These are phyloP conservation scores for Stenocarpella maydis DNA, from an alignment of 2,329 filamentous ascomycete species.

Conservation along the genomic window DNA sequence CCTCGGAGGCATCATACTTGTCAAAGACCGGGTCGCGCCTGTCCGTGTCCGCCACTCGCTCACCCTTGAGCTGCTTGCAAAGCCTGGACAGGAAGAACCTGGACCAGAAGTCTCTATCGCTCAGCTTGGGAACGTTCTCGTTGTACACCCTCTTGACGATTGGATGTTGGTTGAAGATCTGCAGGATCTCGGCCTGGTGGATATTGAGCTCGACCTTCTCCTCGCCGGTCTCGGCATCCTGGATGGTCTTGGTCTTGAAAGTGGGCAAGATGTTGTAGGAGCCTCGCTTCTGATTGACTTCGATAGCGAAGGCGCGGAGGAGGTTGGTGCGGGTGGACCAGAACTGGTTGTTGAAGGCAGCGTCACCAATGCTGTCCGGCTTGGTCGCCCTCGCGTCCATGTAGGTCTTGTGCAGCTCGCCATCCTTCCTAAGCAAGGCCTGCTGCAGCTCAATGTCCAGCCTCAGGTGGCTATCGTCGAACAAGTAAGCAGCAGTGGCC, in stretches of 20 bases:
- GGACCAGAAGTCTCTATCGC: slow-evolving; percentile 87
- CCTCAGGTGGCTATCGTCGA: slow-evolving; percentile 82
- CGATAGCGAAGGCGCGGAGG: slow-evolving; percentile 88
- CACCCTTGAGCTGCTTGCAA: slow-evolving; percentile 90
- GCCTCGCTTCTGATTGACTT: slow-evolving; percentile 84
- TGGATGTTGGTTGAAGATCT: slow-evolving; percentile 93
- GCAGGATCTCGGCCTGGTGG: slow-evolving; percentile 83
- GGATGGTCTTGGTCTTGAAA: slow-evolving; percentile 77
- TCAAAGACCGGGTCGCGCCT: slow-evolving; percentile 82
- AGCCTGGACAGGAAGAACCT: slow-evolving; percentile 92
- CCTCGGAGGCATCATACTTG: slow-evolving; percentile 80
- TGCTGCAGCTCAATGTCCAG: slow-evolving; percentile 84
- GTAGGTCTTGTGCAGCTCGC: slow-evolving; percentile 81
- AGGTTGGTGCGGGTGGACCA: slow-evolving; percentile 90
- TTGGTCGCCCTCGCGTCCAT: slow-evolving; percentile 85
- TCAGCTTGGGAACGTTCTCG: slow-evolving; percentile 85
- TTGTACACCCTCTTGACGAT: slow-evolving; percentile 91
- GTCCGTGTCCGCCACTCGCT: slow-evolving; percentile 83
- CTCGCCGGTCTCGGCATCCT: slow-evolving; percentile 65
- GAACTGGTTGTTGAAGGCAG: slow-evolving; percentile 89
- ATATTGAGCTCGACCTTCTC: slow-evolving; percentile 80
- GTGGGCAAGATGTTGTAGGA: slow-evolving; percentile 94
- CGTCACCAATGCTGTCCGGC: slow-evolving; percentile 80
- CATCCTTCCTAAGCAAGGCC: slow-evolving; percentile 84
- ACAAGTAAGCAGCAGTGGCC: slow-evolving; percentile 77